Evolutionary conservation across 208 protist species (phyloP).

Genomic region (Phytomonas serpens): DNA sequence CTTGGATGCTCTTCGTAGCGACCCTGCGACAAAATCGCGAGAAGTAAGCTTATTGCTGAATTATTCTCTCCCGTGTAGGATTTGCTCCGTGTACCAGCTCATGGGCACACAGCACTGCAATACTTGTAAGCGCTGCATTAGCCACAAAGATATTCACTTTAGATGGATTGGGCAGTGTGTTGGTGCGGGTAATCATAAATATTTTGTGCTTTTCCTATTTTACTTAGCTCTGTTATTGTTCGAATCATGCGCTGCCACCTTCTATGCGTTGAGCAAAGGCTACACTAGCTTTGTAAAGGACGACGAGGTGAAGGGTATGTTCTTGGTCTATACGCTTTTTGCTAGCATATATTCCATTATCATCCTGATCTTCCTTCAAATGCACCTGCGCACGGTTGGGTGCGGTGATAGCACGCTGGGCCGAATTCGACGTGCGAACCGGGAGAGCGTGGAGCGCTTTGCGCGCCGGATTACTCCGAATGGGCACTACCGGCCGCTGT

Average conservation of each 20-base stretch:
- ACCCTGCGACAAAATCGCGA: constrained; percentile 20
- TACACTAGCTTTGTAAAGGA: neutral
- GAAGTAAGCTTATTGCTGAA: constrained; percentile 53
- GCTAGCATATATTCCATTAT: neutral
- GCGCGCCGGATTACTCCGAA: constrained; percentile 14
- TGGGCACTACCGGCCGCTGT: constrained; percentile 13
- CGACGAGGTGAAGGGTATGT: neutral
- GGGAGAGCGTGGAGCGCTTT: neutral
- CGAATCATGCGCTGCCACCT: constrained; percentile 9
- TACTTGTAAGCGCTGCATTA: constrained; percentile 65
- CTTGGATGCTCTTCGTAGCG: constrained; percentile 20
- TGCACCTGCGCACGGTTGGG: constrained; percentile 6
- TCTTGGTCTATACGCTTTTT: constrained; percentile 3
- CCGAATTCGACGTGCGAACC: constrained; percentile 17
- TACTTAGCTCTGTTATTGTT: constrained; percentile 18
- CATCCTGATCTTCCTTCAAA: constrained; percentile 5
- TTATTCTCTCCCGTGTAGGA: constrained; percentile 36
- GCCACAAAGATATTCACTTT: constrained; percentile 73
- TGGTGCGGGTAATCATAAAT: constrained; percentile 70
- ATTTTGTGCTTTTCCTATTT: constrained; percentile 58
- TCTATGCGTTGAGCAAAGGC: neutral
- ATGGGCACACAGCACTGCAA: constrained; percentile 76
- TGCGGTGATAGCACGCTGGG: constrained; percentile 19
- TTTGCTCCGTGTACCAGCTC: constrained; percentile 65
- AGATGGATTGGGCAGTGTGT: constrained; percentile 74